phyloP scores from a whole-genome alignment of 805 yeast species.

The Kazachstania kunashirensis region DNA sequence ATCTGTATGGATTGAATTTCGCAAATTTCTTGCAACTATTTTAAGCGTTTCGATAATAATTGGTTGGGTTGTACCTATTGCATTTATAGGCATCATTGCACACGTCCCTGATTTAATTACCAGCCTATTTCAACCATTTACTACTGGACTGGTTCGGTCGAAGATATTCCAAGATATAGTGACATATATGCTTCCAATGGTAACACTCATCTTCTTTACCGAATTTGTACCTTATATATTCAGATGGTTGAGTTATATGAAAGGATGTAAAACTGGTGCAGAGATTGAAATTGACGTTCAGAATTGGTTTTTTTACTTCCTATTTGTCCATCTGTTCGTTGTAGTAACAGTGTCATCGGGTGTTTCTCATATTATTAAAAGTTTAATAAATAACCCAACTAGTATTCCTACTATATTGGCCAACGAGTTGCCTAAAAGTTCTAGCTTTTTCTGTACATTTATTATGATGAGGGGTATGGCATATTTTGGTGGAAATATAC shows the following conservation, averaged over 20 bases:
- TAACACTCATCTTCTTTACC: conserved; percentile 53
- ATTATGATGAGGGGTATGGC: conserved; percentile 66
- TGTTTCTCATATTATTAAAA: conserved; percentile 50
- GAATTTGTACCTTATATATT: conserved; percentile 53
- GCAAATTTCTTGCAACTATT: conserved; percentile 37
- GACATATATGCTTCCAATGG: conserved; percentile 58
- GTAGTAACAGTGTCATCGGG: conserved; percentile 83
- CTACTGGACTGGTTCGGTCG: conserved; percentile 49
- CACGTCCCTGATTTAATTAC: conserved; percentile 59
- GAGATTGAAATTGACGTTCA: conserved; percentile 64
- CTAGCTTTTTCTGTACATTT: conserved; percentile 77
- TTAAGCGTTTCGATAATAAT: conserved; percentile 42
- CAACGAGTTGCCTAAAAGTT: conserved; percentile 71
- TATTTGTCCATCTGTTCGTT: conserved; percentile 73
- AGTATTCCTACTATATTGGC: conserved; percentile 67
- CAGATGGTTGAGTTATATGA: conserved; percentile 42
- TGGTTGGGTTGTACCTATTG: conserved; percentile 77
- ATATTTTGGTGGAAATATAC: conserved; percentile 59
- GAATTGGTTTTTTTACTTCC: conserved; percentile 65
- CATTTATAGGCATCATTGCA: conserved; percentile 64
- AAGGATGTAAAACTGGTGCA: conserved; percentile 53
- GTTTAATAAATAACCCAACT: conserved; percentile 57
- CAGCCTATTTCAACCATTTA: conserved; percentile 23
- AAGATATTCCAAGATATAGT: conserved; percentile 41
- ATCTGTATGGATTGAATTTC: conserved; percentile 29